phyloP scores from a whole-genome alignment of 495 filamentous ascomycete species.

The Thermothielavioides terrestris region DNA sequence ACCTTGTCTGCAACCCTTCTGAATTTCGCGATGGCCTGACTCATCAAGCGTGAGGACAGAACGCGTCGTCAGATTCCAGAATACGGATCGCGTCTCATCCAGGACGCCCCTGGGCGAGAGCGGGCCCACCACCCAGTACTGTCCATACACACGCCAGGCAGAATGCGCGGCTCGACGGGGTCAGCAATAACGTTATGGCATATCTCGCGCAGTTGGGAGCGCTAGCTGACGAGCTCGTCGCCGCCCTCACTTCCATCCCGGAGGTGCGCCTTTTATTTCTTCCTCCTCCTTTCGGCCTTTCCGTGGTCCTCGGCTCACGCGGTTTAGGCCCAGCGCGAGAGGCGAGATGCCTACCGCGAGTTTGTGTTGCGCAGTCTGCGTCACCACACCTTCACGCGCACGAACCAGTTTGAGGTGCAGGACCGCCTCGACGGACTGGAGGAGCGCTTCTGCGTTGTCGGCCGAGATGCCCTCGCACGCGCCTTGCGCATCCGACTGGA shows the following conservation, averaged over 20 bases:
- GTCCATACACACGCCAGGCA: conserved; percentile 3
- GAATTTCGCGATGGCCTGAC: no score
- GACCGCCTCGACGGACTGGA: conserved; percentile 68
- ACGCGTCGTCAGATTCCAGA: no score
- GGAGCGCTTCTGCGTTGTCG: conserved; percentile 77
- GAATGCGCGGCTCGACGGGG: conserved; percentile 7
- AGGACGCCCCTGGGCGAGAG: no score
- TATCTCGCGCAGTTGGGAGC: conserved; percentile 27
- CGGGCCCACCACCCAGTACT: no score
- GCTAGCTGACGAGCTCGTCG: conserved; percentile 41
- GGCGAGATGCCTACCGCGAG: conserved; percentile 43
- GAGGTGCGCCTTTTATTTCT: conserved; percentile 7
- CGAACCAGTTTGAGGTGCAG: conserved; percentile 81
- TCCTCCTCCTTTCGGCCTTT: neutral
- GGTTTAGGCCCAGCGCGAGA: conserved; percentile 33
- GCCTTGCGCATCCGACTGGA: conserved; percentile 57
- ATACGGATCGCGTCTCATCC: no score
- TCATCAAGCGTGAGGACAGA: no score
- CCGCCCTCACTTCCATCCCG: conserved; percentile 29
- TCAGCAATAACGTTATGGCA: conserved; percentile 39
- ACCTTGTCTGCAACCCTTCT: no score
- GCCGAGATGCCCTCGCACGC: conserved; percentile 72
- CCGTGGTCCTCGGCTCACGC: neutral
- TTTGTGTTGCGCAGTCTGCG: conserved; percentile 47
- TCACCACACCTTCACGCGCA: conserved; percentile 56